Percentiles rank a stretch among this genome's conserved stretches.
These are phyloP conservation scores for Cryptomeria japonica DNA, from an alignment of 75 land plant species.

Conservation along the genomic window DNA sequence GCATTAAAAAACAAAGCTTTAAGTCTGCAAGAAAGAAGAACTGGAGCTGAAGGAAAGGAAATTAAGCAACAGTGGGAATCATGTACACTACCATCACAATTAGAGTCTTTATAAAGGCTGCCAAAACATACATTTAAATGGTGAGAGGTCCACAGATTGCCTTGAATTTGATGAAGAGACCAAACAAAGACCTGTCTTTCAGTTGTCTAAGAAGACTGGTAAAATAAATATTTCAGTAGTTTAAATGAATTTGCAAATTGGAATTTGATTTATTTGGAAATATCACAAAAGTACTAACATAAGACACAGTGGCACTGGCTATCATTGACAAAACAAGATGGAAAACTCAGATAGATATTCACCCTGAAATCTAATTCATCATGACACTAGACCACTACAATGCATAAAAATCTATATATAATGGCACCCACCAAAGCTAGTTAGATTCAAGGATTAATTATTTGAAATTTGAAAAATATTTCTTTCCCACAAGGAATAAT, in stretches of 20 bases:
- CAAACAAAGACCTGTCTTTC: neutral
- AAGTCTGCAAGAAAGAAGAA: neutral
- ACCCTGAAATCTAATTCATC: conserved; percentile 6
- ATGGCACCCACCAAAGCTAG: neutral
- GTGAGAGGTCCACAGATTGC: neutral
- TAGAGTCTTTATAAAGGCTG: neutral
- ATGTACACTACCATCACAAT: neutral
- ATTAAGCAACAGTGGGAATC: neutral
- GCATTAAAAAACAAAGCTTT: neutral
- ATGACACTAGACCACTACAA: neutral
- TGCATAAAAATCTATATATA: conserved; percentile 4
- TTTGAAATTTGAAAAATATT: neutral
- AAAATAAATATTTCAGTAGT: neutral
- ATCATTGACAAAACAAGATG: neutral
- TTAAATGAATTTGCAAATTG: neutral
- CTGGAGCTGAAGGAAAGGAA: neutral
- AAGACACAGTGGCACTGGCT: neutral
- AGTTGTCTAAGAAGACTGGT: neutral
- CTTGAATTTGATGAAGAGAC: neutral
- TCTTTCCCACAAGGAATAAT: neutral
- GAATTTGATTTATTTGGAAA: neutral
- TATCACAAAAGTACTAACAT: neutral
- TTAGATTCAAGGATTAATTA: conserved; percentile 1
- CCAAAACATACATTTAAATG: neutral
- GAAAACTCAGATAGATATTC: neutral